phyloP scores from a whole-genome alignment of 2,329 filamentous ascomycete species.

The Epichloe brachyelytri region DNA sequence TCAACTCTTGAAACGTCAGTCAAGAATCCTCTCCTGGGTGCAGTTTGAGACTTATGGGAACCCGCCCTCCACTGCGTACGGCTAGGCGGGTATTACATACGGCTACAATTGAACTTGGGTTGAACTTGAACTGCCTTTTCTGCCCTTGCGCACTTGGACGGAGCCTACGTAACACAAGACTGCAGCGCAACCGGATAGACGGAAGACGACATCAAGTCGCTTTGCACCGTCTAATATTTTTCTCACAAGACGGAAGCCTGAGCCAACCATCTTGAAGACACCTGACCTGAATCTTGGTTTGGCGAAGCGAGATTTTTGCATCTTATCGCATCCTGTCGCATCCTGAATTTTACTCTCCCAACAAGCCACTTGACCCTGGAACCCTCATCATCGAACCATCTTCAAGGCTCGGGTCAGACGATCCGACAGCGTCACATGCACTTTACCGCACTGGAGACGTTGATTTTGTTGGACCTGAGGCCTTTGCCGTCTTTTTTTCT shows the following conservation, averaged over 20 bases:
- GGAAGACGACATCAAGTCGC: constrained; percentile 9
- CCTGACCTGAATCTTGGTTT: not conserved
- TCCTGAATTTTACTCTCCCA: constrained; percentile 1
- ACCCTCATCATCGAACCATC: not conserved
- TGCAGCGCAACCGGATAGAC: constrained; percentile 12
- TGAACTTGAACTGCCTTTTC: not conserved
- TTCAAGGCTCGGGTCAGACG: not conserved
- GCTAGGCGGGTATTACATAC: not conserved
- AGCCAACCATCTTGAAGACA: constrained; percentile 3
- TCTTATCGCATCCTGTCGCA: constrained; percentile 7
- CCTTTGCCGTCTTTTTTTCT: not conserved
- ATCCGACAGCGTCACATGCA: constrained; percentile 1
- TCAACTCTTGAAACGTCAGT: too few species aligned
- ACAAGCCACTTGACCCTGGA: not conserved
- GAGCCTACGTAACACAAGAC: constrained; percentile 9
- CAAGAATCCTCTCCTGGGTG: not conserved
- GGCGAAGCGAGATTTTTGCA: constrained; percentile 10
- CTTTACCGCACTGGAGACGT: not conserved
- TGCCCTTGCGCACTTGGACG: constrained; percentile 1
- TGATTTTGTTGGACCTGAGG: not conserved
- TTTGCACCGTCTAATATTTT: constrained; percentile 7
- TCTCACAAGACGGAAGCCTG: constrained; percentile 3
- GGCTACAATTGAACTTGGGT: not conserved
- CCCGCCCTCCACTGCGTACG: not conserved
- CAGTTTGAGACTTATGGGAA: not conserved